Base-by-base conservation (phyloP, 345 rosid genomes). In the Boechera divaricarpa region DNA sequence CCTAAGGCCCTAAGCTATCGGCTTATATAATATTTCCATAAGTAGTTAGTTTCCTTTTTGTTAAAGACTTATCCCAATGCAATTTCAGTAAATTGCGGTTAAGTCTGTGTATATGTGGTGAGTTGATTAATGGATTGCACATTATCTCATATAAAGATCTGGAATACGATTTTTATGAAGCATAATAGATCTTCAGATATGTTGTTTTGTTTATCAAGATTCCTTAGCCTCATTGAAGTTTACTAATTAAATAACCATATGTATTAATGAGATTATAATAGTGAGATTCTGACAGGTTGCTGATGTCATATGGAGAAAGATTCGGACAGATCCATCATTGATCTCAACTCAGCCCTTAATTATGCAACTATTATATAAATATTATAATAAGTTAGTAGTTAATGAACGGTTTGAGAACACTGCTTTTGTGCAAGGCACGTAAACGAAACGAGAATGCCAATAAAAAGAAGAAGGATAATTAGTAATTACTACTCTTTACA, bases 381-480 rank as follows among this genome's bases (percentile, higher is more conserved):
- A 6, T 13, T 42, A 33, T 41, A 18, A 10, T 63, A 9, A 13
- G 11, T 42, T 26, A 73, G 7, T 73, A 18, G 55, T 74, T 64
- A 64, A 41, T 64, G 24, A 21, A 21, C 24, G 56, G 48, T 65
- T 47, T 56, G 51, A 48, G 31, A 65, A 56, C 60, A 36, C 16
- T 67, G 56, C 42, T 75, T 75, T 66, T 47, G 67, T 75, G 79
- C 73, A 67, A 36, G 61, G 79, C 79, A 75, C 73, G 79, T 75
- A 57, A 57, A 66, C 51, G 9, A 32, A 10, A 45, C 44, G 41
- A 38, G 41, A 35, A 35, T 10, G 54, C 41, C 56, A 33, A 65
- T 8, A 45, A 54, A 39, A 61, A 10, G 12, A 51, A 26, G 15
- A 51, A 10, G 6, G 42, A 29, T 6, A 44, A 12, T 13, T 44